Percentiles rank a stretch among this genome's conserved stretches.
These are phyloP conservation scores for Sporothrix phasma DNA, from an alignment of 2,329 filamentous ascomycete species.

Conservation along the genomic window DNA sequence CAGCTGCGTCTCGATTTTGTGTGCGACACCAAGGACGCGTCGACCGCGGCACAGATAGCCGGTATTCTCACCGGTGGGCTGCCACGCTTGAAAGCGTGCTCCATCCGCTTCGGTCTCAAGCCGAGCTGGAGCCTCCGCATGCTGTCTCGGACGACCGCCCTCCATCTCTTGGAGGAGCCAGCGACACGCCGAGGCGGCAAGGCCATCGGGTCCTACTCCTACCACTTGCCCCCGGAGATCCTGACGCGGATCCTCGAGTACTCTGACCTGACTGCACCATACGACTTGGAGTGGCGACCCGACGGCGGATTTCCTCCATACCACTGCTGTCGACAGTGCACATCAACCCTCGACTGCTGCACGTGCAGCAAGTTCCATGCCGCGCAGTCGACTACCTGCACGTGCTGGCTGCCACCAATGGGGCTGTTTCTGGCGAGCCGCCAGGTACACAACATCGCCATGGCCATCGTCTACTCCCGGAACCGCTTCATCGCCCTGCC, in stretches of 20 bases:
- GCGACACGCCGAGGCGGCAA: neutral
- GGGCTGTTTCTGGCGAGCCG: neutral
- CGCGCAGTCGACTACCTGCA: neutral
- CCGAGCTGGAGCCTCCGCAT: neutral
- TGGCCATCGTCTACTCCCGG: neutral
- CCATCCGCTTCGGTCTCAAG: neutral
- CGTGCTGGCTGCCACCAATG: neutral
- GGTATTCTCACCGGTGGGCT: neutral
- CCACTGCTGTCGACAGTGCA: conserved; percentile 2
- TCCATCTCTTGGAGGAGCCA: neutral
- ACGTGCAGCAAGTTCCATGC: neutral
- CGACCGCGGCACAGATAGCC: neutral
- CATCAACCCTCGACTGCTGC: conserved; percentile 3
- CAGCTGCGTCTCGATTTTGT: conserved; percentile 3
- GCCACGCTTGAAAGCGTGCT: neutral
- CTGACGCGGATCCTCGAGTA: neutral
- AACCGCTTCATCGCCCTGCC: conserved; percentile 5
- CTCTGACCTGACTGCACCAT: neutral
- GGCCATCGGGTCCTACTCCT: neutral
- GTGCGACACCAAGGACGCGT: neutral
- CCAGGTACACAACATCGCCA: neutral
- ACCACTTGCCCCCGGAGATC: neutral
- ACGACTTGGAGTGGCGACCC: conserved; percentile 3
- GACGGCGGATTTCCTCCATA: neutral
- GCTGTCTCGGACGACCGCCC: neutral